Conservation (phyloP, 2,329 filamentous ascomycete species). For the Conoideocrella luteorostrata region DNA sequence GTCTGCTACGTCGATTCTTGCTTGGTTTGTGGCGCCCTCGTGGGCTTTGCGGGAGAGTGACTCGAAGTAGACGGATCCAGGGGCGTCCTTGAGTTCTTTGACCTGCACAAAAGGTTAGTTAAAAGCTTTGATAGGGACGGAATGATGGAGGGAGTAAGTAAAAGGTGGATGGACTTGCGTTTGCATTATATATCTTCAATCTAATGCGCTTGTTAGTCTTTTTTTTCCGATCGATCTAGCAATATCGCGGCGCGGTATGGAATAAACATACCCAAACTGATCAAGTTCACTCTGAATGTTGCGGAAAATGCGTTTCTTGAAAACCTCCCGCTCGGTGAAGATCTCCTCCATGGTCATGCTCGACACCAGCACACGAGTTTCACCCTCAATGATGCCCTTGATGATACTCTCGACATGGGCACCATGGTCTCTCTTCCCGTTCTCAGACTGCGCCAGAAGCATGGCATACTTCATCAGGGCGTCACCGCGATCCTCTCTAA, state of each 20-base stretch:
- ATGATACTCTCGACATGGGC: constrained; percentile 76
- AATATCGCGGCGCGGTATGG: not conserved
- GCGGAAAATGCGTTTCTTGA: constrained; percentile 67
- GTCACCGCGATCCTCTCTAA: constrained; percentile 48
- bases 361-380: constrained; percentile 75
- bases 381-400: constrained; percentile 85
- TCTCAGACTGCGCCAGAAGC: constrained; percentile 62
- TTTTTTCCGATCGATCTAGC: not conserved
- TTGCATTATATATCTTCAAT: constrained; percentile 63
- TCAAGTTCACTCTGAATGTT: constrained; percentile 75
- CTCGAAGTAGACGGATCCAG: constrained; percentile 75
- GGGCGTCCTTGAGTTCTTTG: constrained; percentile 80
- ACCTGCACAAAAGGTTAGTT: constrained; percentile 26
- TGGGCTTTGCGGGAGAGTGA: constrained; percentile 78
- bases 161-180: constrained; percentile 32
- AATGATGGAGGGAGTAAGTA: not conserved
- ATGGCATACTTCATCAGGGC: constrained; percentile 77
- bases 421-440: constrained; percentile 32
- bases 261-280: constrained; percentile 48
- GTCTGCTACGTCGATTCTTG: constrained; percentile 59
- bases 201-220: constrained; percentile 22
- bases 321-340: constrained; percentile 69
- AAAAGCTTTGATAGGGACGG: too few species aligned
- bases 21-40: constrained; percentile 78
- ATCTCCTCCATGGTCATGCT: constrained; percentile 94